phyloP scores from a whole-genome alignment of 768 basidiomycete genomes.

The Paxillus ammoniavirescens region DNA sequence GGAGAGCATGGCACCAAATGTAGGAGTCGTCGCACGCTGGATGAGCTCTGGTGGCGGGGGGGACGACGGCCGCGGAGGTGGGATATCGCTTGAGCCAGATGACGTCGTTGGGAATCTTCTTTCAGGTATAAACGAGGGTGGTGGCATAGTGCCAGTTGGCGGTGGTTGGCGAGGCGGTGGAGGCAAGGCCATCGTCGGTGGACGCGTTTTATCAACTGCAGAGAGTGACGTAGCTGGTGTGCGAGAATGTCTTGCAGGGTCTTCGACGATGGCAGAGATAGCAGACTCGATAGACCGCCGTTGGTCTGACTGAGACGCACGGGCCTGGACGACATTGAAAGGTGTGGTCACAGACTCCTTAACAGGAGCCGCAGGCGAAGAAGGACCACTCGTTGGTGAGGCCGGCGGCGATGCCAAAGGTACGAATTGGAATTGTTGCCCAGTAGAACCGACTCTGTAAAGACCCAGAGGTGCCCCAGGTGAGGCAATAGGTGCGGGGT shows the following conservation, averaged over 20 bases:
- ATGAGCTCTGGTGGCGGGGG: conserved; percentile 93
- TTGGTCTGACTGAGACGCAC: conserved; percentile 56
- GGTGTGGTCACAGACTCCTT: conserved; percentile 50
- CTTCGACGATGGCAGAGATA: conserved; percentile 51
- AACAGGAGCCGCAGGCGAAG: conserved; percentile 39
- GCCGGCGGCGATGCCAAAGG: conserved; percentile 44
- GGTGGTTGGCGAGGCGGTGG: conserved; percentile 78
- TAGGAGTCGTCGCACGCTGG: conserved; percentile 86
- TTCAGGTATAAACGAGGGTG: conserved; percentile 76
- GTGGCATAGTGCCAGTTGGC: conserved; percentile 68
- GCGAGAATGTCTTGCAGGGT: conserved; percentile 51
- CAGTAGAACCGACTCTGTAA: conserved; percentile 52
- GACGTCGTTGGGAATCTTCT: conserved; percentile 47
- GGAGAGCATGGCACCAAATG: conserved; percentile 62
- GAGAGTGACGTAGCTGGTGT: conserved; percentile 57
- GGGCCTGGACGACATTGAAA: conserved; percentile 45
- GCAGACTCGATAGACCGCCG: conserved; percentile 73
- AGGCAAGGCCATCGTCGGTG: conserved; percentile 82
- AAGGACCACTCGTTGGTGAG: conserved; percentile 24
- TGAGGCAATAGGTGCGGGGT: conserved; percentile 29
- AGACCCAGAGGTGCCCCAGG: conserved; percentile 38
- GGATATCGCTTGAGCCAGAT: conserved; percentile 50
- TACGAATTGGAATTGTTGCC: conserved; percentile 67
- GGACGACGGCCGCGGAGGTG: conserved; percentile 86
- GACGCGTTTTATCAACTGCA: conserved; percentile 71